These are phyloP conservation scores for Coelastrella sp. DNA, from an alignment of 139 green algal genomes.

Conservation along the genomic window DNA sequence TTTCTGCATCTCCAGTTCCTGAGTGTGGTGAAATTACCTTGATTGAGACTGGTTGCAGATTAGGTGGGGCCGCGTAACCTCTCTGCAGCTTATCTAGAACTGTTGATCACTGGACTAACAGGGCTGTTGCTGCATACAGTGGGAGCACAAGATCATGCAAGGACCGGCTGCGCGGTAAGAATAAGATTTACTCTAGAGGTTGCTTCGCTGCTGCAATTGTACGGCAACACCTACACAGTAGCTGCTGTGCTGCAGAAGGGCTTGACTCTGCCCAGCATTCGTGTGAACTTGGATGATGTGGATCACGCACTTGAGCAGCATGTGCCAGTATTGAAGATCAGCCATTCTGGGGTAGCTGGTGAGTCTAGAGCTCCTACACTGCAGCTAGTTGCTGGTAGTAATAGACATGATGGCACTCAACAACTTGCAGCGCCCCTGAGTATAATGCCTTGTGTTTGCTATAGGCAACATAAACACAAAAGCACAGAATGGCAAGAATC, in stretches of 20 bases:
- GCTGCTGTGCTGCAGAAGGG: slow-evolving; percentile 11
- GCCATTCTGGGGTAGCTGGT: too few relatives aligned
- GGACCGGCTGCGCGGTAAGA: slow-evolving; percentile 23
- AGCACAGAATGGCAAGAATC: too few relatives aligned
- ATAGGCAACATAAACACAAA: too few relatives aligned
- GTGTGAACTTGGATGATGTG: neutral
- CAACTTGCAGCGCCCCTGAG: too few relatives aligned
- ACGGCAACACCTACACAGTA: neutral
- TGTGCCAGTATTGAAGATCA: slow-evolving; percentile 11
- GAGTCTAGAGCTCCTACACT: neutral
- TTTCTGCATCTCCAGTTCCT: slow-evolving; percentile 3
- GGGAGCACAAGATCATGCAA: neutral
- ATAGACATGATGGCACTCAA: too few relatives aligned
- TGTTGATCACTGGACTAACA: neutral
- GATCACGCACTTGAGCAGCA: slow-evolving; percentile 18
- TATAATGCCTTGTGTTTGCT: too few relatives aligned
- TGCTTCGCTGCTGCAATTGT: neutral
- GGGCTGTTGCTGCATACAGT: neutral
- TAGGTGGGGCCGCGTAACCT: neutral
- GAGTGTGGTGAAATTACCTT: neutral
- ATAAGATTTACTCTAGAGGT: neutral
- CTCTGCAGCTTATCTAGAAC: neutral
- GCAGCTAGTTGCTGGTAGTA: too few relatives aligned
- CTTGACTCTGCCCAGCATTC: slow-evolving; percentile 6
- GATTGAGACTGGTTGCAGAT: neutral